These are phyloP conservation scores for Rhizoclosmatium globosum DNA, from an alignment of 192 early-diverging fungal genomes.

Conservation along the genomic window DNA sequence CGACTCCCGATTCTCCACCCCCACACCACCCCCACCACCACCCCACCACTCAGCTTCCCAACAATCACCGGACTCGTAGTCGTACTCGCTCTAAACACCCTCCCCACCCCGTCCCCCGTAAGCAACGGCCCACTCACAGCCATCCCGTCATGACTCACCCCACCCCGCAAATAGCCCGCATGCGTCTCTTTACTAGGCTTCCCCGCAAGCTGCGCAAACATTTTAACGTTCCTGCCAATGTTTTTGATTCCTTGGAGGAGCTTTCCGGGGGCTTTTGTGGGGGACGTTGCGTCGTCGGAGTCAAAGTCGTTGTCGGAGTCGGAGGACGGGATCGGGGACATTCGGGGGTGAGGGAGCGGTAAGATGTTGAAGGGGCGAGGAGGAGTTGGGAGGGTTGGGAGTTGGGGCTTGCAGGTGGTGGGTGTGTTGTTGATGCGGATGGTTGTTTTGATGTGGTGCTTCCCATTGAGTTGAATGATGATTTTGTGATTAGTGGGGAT, in stretches of 20 bases:
- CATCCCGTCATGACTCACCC: too few species aligned
- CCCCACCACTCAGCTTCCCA: neutral
- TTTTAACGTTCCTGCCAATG: constrained; percentile 22
- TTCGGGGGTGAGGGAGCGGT: neutral
- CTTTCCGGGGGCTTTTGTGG: neutral
- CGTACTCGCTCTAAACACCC: neutral
- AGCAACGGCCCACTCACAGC: too few species aligned
- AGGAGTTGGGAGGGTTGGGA: neutral
- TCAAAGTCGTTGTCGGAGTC: neutral
- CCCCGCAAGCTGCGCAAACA: neutral
- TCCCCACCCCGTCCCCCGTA: neutral
- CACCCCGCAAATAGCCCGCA: too few species aligned
- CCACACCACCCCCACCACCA: too few species aligned
- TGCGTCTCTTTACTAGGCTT: neutral
- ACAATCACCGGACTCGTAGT: neutral
- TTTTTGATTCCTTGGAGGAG: constrained; percentile 21
- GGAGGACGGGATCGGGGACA: constrained; percentile 13
- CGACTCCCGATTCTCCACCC: constrained; percentile 4
- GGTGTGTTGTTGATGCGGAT: neutral
- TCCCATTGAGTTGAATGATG: neutral
- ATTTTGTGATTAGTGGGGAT: neutral
- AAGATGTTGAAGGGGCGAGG: neutral
- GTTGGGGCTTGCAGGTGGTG: neutral
- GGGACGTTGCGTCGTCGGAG: neutral
- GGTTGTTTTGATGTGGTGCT: neutral